A percentile compares a stretch with the other conserved stretches of the same genome.
phyloP scores from a whole-genome alignment of 805 yeast genomes.

The Candida palmyrensis region DNA sequence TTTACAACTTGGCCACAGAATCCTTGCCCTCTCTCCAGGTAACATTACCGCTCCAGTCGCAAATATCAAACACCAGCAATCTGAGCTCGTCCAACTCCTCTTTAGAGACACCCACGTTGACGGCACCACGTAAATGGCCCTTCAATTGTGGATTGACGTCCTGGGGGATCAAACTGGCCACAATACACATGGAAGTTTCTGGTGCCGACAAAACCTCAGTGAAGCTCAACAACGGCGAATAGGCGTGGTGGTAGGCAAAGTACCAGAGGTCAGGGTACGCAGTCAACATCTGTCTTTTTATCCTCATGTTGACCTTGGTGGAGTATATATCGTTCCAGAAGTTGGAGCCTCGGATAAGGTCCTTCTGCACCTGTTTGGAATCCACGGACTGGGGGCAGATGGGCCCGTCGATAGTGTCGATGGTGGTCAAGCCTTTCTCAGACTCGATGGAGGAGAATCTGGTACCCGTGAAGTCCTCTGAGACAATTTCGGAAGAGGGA shows the following conservation, averaged over 20 bases:
- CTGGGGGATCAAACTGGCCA: conserved; percentile 82
- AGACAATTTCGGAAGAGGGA: conserved; percentile 32
- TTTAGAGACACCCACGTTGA: conserved; percentile 66
- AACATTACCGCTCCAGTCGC: conserved; percentile 67
- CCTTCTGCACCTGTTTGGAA: conserved; percentile 18
- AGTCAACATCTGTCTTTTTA: conserved; percentile 57
- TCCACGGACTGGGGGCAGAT: conserved; percentile 27
- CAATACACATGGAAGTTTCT: conserved; percentile 73
- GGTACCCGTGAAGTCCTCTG: conserved; percentile 36
- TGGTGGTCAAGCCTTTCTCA: conserved; percentile 8
- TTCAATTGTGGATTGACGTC: conserved; percentile 90
- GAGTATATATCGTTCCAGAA: conserved; percentile 71
- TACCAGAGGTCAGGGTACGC: conserved; percentile 87
- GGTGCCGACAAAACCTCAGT: conserved; percentile 54
- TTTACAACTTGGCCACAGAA: conserved; percentile 45
- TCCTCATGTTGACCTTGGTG: conserved; percentile 65
- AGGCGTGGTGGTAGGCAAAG: conserved; percentile 66
- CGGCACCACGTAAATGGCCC: conserved; percentile 86
- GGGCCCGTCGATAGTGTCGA: conserved; percentile 41
- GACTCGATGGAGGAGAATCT: conserved; percentile 18
- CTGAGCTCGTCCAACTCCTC: conserved; percentile 62
- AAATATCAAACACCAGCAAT: conserved; percentile 54
- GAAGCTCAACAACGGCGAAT: conserved; percentile 71
- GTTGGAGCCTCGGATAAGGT: conserved; percentile 46
- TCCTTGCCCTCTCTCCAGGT: conserved; percentile 47